Conservation (phyloP, 2,329 filamentous ascomycete species). For the Coniochaeta ligniaria region DNA sequence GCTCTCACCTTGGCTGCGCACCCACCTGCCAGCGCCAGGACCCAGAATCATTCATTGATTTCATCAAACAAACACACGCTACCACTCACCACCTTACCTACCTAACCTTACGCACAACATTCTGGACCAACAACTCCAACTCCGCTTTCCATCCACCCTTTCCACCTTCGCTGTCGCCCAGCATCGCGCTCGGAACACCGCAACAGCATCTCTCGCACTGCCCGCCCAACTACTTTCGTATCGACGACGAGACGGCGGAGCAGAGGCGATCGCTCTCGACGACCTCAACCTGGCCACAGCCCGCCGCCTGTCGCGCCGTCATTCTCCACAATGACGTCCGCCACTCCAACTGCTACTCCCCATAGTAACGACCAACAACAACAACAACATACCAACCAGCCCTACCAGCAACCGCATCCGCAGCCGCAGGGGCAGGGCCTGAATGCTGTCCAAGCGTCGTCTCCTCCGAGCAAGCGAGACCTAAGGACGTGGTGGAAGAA, state of each 20-base stretch:
- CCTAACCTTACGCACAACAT: neutral
- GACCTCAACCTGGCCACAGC: neutral
- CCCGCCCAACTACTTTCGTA: neutral
- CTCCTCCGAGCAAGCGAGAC: conserved; percentile 78
- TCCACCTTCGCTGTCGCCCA: neutral
- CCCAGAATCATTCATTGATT: neutral
- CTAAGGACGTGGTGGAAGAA: conserved; percentile 96
- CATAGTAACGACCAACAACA: neutral
- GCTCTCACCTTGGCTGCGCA: neutral
- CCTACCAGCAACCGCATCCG: conserved; percentile 4
- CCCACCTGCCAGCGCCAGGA: neutral
- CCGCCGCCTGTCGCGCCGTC: conserved; percentile 3
- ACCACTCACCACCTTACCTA: neutral
- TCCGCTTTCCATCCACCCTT: neutral
- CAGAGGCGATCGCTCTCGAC: conserved; percentile 1
- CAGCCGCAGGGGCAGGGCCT: conserved; percentile 25
- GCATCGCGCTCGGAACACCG: neutral
- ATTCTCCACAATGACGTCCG: conserved; percentile 5
- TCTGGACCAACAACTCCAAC: neutral
- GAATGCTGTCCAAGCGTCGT: conserved; percentile 35
- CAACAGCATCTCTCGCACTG: neutral
- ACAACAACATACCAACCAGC: conserved; percentile 3
- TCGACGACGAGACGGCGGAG: neutral
- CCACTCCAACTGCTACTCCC: neutral
- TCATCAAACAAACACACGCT: neutral